A percentile compares a stretch with the other conserved stretches of the same genome.
Conservation (phyloP, 1,139 yeast genomes). For the Scheffersomyces segobiensis region DNA sequence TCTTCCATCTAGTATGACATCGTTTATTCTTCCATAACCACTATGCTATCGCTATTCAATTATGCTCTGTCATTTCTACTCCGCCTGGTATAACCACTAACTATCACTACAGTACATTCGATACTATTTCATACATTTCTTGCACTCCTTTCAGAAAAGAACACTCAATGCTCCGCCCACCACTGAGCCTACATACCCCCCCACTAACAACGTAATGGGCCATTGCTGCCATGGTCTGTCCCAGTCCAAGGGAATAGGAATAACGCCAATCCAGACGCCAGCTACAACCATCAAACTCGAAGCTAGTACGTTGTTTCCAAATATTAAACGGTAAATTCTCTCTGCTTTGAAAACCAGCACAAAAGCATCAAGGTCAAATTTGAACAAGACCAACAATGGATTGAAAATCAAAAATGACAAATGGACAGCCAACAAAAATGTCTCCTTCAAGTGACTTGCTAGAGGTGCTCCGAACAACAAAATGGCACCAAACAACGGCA, state of each 20-base stretch:
- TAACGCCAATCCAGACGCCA: conserved; percentile 92
- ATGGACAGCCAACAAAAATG: conserved; percentile 66
- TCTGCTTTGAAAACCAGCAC: conserved; percentile 22
- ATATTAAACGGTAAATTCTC: conserved; percentile 22
- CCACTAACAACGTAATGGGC: conserved; percentile 91
- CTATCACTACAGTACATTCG: not conserved
- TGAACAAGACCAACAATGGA: conserved; percentile 64
- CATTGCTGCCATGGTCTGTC: conserved; percentile 96
- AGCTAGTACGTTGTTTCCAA: conserved; percentile 38
- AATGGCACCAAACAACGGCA: conserved; percentile 53
- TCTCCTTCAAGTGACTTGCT: conserved; percentile 53
- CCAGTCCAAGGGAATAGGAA: conserved; percentile 97
- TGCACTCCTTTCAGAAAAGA: not conserved
- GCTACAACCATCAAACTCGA: conserved; percentile 52
- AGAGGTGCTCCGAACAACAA: conserved; percentile 89
- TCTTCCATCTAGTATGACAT: too few relatives aligned
- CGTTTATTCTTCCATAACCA: not conserved
- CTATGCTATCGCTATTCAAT: not conserved
- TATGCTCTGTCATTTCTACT: not conserved
- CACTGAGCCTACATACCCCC: conserved; percentile 72
- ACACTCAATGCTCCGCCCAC: conserved; percentile 45
- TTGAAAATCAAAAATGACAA: conserved; percentile 59
- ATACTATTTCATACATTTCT: not conserved
- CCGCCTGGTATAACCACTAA: not conserved
- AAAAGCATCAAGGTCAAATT: conserved; percentile 48